Base-by-base conservation (phyloP, 768 basidiomycete genomes). In the Leccinum obscurum region DNA sequence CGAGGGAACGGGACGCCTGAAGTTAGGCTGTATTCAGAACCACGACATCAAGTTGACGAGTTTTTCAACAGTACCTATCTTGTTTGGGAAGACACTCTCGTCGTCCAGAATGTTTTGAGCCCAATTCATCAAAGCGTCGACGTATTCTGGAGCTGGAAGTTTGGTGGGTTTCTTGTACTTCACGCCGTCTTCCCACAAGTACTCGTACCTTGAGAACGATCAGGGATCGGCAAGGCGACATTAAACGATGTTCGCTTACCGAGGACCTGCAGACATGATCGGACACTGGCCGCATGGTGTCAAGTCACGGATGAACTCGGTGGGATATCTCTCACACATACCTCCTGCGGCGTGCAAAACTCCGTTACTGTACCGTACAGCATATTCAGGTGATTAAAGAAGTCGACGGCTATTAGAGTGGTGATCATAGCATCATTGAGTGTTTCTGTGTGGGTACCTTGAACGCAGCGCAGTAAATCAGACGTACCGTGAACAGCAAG, bases 311-410 rank as follows among this genome's bases (percentile, higher is more conserved):
- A 56, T 30, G 52, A 14, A 55, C 61, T 55, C 52, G 39, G 51
- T 35, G 26, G 41, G 50, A 51, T 30, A 49, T 49, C 55, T 49
- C 55, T 4, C 17, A 28, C 35, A 72, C 82, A 66, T 69, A 91
- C 95, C 83, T 97, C 94, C 70, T 95, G 86, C 10, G 89, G 83
- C 17, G 92, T 98, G 75, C 97, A 99, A 71, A 98, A 98, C 77
- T 99, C 97, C 2, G 97, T 97, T 24, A 99, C 87, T 10, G 95
- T 97, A 11, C 96, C 97, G 69, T 98, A 99, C 20, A 99, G 80
- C 97, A 99, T 99, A 74, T 99, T 99, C 64, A 99, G 77, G 72
- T 99, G 97, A 72, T 98, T 99, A 83, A 98, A 99, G 78, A 99
- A 99, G 75, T 99, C 97, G 61, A 98, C 96, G 32, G 94, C 97